phyloP scores from a whole-genome alignment of 495 filamentous ascomycete genomes.

The Parachaetomium inaequale region DNA sequence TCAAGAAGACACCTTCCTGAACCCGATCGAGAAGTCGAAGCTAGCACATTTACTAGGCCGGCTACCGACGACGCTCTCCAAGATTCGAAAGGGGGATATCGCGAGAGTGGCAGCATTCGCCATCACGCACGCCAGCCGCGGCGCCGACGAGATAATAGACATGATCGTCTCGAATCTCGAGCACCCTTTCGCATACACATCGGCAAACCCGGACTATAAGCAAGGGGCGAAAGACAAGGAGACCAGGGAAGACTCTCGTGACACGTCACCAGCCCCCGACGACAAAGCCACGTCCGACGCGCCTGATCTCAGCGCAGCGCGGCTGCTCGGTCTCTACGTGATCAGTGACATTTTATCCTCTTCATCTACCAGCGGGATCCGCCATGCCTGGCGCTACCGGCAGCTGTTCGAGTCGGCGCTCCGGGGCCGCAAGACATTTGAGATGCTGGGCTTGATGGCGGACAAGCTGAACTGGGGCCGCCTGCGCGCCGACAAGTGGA shows the following conservation, averaged over 20 bases:
- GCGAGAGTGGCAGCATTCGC: slow-evolving; percentile 85
- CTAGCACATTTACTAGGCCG: slow-evolving; percentile 74
- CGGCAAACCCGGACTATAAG: slow-evolving; percentile 45
- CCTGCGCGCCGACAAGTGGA: slow-evolving; percentile 85
- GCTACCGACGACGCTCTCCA: slow-evolving; percentile 70
- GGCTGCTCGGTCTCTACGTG: slow-evolving; percentile 78
- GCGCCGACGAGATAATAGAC: slow-evolving; percentile 83
- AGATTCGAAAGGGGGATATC: slow-evolving; percentile 79
- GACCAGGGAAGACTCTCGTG: slow-evolving; percentile 29
- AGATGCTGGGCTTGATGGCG: slow-evolving; percentile 72
- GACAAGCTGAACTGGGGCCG: slow-evolving; percentile 77
- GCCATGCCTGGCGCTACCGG: slow-evolving; percentile 88
- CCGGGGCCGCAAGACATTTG: slow-evolving; percentile 68
- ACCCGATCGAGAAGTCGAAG: slow-evolving; percentile 79
- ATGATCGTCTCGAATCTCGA: slow-evolving; percentile 80
- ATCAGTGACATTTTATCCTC: slow-evolving; percentile 87
- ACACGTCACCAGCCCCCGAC: slow-evolving; percentile 38
- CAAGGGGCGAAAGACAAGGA: slow-evolving; percentile 45
- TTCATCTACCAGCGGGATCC: slow-evolving; percentile 74
- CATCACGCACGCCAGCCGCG: slow-evolving; percentile 72
- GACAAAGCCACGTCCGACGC: slow-evolving; percentile 34
- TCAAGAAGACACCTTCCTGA: slow-evolving; percentile 70
- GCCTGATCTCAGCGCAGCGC: slow-evolving; percentile 65
- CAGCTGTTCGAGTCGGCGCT: slow-evolving; percentile 78
- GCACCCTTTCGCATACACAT: slow-evolving; percentile 64